A percentile compares a stretch with the other conserved stretches of the same genome.
Conservation (phyloP, 306 rosid genomes). For the Astragalus membranaceus region DNA sequence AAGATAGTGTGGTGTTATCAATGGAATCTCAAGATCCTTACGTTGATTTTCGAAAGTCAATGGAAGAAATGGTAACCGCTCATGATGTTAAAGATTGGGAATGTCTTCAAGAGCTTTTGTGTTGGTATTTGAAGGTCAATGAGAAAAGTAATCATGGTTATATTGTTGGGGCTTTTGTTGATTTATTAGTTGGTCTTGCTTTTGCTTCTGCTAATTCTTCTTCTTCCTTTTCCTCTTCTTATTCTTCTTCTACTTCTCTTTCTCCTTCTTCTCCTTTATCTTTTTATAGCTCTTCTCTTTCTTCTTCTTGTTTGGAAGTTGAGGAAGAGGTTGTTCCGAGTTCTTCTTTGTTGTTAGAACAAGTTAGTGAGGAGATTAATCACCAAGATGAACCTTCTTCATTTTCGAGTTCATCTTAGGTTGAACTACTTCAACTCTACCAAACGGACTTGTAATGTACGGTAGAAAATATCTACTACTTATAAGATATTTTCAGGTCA, state of each 20-base stretch:
- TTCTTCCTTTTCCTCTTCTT: constrained; percentile 38
- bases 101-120: constrained; percentile 57
- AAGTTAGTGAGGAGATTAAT: constrained; percentile 27
- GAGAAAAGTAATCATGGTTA: constrained; percentile 52
- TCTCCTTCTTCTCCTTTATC: constrained; percentile 57
- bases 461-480: too few relatives aligned
- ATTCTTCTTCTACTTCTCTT: constrained; percentile 39
- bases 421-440: too few relatives aligned
- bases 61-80: constrained; percentile 93
- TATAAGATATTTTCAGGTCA: too few relatives aligned
- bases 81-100: constrained; percentile 64
- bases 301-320: constrained; percentile 46
- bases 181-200: constrained; percentile 53
- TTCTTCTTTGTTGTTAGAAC: constrained; percentile 46
- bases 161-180: constrained; percentile 77
- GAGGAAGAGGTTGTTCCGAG: constrained; percentile 28
- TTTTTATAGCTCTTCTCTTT: constrained; percentile 36
- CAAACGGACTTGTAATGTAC: too few relatives aligned
- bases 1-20: constrained; percentile 54
- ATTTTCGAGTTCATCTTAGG: not conserved
- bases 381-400: constrained; percentile 21
- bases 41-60: constrained; percentile 66
- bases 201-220: constrained; percentile 7
- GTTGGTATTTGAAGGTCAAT: constrained; percentile 71
- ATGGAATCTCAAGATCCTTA: constrained; percentile 73